Percentiles rank a stretch among this genome's conserved stretches.
phyloP scores from a whole-genome alignment of 768 basidiomycete species.

The Lactarius indigo region DNA sequence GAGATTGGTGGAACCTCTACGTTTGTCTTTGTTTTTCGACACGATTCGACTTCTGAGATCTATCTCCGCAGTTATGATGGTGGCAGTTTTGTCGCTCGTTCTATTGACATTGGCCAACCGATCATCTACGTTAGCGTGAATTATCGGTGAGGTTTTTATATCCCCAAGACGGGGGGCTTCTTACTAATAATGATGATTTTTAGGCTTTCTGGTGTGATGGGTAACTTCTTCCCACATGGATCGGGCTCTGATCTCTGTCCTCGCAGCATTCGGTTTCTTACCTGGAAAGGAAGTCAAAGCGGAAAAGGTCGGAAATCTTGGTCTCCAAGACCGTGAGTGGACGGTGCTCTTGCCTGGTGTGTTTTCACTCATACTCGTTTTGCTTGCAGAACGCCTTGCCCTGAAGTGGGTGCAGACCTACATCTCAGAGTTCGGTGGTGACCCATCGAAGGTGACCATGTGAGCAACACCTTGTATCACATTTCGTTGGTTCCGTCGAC shows the following conservation, averaged over 20 bases:
- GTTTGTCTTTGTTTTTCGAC: slow-evolving; percentile 3
- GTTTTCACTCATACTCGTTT: neutral
- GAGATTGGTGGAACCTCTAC: slow-evolving; percentile 14
- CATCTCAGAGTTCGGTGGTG: slow-evolving; percentile 61
- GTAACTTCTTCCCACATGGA: neutral
- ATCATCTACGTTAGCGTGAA: slow-evolving; percentile 31
- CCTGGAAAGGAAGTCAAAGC: slow-evolving; percentile 48
- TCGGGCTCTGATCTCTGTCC: neutral
- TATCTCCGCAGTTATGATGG: slow-evolving; percentile 26
- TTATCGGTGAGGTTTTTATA: slow-evolving; percentile 26
- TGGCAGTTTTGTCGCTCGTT: slow-evolving; percentile 25
- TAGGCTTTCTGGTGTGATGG: slow-evolving; percentile 20
- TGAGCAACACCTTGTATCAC: slow-evolving; percentile 30
- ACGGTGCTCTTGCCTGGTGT: neutral
- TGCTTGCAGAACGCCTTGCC: slow-evolving; percentile 47
- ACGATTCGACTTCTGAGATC: neutral
- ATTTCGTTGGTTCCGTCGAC: slow-evolving; percentile 1
- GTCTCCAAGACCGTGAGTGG: slow-evolving; percentile 59
- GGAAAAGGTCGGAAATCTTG: slow-evolving; percentile 57
- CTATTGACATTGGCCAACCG: slow-evolving; percentile 27
- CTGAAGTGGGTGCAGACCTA: slow-evolving; percentile 66
- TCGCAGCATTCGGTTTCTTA: slow-evolving; percentile 47
- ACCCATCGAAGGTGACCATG: slow-evolving; percentile 58
- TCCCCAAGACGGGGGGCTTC: neutral
- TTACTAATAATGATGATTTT: neutral